Evolutionary conservation across 345 rosid genomes (phyloP), one percentile per base, ranked within the genome.

Genomic region (Citrus reticulata): DNA sequence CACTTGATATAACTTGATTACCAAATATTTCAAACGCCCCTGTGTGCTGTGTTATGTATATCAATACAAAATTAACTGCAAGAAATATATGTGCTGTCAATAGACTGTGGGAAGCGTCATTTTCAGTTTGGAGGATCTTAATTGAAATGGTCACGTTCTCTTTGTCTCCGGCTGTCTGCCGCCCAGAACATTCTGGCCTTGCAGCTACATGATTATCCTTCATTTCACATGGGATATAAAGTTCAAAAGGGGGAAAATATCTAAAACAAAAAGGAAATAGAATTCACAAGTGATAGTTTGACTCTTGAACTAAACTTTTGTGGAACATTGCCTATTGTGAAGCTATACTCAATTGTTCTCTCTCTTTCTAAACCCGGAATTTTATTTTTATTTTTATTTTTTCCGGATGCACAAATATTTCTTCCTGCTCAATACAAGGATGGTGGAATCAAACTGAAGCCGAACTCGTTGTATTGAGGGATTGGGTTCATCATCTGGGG

Each of bases 401-500:
- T 20, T 40, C 63, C 0, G 6, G 49, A 58, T 73, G 34, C 40
- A 13, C 13, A 63, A 75, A 24, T 64, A n/a, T 37, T 54, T 68
- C 22, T 68, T 51, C 64, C 62, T 51, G 64, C 70, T 70, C 57
- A 76, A 40, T 68, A 51, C 64, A 58, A 73, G 24, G 72, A 22
- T 14, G 76, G 77, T 17, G 72, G 30, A 29, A 29, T n/a, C 17
- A 54, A 73, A 73, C 13, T 39, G 25, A 76, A 67, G 37, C 74
- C 5, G 24, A 42, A 61, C 27, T 75, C 78, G 3, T 40, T n/a
- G 34, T 55, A 20, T 19, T 66, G 29, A 32, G 72, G 74, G 72
- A 22, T 17, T 61, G 40, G 54, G 19, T 77, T 54, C 39, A 68
- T 80, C 78, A 76, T 70, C 19, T 60, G 30, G 62, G 75, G 77